Evolutionary conservation across 1,284 basidiomycete species (phyloP).

Genomic region (Gomphus sp.): DNA sequence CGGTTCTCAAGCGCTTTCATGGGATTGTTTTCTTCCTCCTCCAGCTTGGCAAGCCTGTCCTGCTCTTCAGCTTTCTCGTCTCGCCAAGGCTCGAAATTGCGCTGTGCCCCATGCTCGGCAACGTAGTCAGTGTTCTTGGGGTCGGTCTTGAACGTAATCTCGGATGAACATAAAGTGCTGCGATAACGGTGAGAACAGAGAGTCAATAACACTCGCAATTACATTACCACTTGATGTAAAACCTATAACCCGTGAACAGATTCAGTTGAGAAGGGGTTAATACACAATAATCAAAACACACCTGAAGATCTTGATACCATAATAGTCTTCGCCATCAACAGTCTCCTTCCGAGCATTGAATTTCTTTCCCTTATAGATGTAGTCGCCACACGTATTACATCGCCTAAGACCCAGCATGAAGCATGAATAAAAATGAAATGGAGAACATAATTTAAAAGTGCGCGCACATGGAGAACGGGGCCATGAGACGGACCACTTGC

Average conservation of each 20-base stretch:
- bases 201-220: not conserved
- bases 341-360: constrained; percentile 99
- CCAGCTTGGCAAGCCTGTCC: constrained; percentile 68
- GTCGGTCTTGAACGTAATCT: constrained; percentile 99
- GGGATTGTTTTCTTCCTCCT: constrained; percentile 88
- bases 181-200: constrained; percentile 11
- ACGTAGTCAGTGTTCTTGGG: constrained; percentile 95
- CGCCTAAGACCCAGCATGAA: constrained; percentile 40
- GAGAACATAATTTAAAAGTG: not conserved
- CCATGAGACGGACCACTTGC: constrained; percentile 97
- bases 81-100: constrained; percentile 92
- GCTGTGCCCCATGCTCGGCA: constrained; percentile 87
- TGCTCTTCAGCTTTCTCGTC: constrained; percentile 70
- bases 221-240: constrained; percentile 74
- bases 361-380: constrained; percentile 98
- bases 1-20: constrained; percentile 96
- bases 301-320: constrained; percentile 92
- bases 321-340: constrained; percentile 93
- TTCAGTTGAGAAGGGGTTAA: not conserved
- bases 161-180: constrained; percentile 88
- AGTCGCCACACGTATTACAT: constrained; percentile 94
- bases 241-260: constrained; percentile 28
- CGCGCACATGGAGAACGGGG: constrained; percentile 90
- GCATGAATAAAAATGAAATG: not conserved
- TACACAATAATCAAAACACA: constrained; percentile 3